Percentiles rank a stretch among this genome's conserved stretches.
Conservation (phyloP, 352 stramenopile genomes). For the Phytophthora sojae region DNA sequence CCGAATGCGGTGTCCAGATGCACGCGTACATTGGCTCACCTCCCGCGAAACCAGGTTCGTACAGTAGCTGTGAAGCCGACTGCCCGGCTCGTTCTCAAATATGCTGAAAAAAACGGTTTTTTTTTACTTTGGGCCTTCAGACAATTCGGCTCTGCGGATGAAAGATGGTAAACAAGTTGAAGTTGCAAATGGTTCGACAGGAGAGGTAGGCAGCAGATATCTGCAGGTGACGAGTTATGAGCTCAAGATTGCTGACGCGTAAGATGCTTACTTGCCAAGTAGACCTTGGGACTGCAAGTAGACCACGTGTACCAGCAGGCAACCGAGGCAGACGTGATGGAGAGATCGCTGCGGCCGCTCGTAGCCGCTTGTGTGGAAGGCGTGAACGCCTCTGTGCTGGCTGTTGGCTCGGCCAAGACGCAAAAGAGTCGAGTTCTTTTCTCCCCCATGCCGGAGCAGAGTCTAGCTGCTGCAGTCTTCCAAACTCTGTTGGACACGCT, state of each 20-base stretch:
- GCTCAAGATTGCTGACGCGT: not conserved
- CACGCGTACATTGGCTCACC: slow-evolving; percentile 36
- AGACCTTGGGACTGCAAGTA: slow-evolving; percentile 38
- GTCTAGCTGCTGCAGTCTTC: slow-evolving; percentile 42
- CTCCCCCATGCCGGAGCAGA: slow-evolving; percentile 34
- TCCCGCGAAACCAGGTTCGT: slow-evolving; percentile 29
- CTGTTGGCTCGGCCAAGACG: slow-evolving; percentile 48
- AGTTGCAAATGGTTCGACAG: slow-evolving; percentile 29
- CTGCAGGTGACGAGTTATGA: too few relatives aligned
- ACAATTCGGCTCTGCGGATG: slow-evolving; percentile 50
- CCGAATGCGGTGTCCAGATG: slow-evolving; percentile 20
- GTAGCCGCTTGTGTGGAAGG: slow-evolving; percentile 56
- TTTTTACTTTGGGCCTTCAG: slow-evolving; percentile 4
- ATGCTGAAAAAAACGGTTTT: not conserved
- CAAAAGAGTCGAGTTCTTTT: slow-evolving; percentile 53
- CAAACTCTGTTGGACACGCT: slow-evolving; percentile 44
- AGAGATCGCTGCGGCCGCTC: slow-evolving; percentile 52
- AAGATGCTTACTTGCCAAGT: not conserved
- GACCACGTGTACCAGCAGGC: slow-evolving; percentile 57
- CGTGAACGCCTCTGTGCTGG: slow-evolving; percentile 58
- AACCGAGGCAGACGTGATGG: slow-evolving; percentile 51
- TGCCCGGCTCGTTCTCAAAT: too few relatives aligned
- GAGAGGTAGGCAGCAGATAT: slow-evolving; percentile 28
- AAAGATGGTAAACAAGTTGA: slow-evolving; percentile 56
- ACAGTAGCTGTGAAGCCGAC: not conserved